A percentile compares a stretch with the other conserved stretches of the same genome.
These are phyloP conservation scores for Eleusine indica DNA, from an alignment of 176 grass and related monocot species.

Conservation along the genomic window DNA sequence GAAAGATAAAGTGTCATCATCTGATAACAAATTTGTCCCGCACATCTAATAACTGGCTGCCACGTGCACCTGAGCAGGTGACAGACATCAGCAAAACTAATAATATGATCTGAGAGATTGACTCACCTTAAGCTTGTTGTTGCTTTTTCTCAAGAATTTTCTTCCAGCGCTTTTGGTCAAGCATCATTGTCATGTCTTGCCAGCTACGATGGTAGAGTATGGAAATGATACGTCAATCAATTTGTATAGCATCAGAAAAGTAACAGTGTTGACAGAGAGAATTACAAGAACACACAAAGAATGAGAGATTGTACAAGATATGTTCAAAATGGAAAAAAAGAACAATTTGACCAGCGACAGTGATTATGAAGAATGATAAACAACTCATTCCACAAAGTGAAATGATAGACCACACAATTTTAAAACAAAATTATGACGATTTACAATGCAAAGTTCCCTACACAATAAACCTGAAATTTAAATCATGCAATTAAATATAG, in stretches of 20 bases:
- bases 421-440: neutral
- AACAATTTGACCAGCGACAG: neutral
- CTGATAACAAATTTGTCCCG: no score
- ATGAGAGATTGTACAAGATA: neutral
- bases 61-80: no score
- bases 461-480: neutral
- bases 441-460: neutral
- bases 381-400: neutral
- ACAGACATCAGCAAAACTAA: no score
- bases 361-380: no score
- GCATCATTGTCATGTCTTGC: slow-evolving; percentile 54
- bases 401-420: neutral
- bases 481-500: neutral
- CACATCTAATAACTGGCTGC: no score
- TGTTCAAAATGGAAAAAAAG: neutral
- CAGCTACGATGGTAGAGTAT: slow-evolving; percentile 38
- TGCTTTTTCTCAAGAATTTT: slow-evolving; percentile 55
- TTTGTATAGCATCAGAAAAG: neutral
- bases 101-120: no score
- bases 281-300: neutral
- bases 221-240: slow-evolving; percentile 3
- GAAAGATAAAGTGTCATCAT: neutral
- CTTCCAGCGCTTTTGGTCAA: slow-evolving; percentile 59
- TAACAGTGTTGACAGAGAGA: neutral
- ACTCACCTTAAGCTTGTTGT: slow-evolving; percentile 48